These are phyloP conservation scores for Saccharomycopsis vini DNA, from an alignment of 805 yeast species.

Conservation along the genomic window DNA sequence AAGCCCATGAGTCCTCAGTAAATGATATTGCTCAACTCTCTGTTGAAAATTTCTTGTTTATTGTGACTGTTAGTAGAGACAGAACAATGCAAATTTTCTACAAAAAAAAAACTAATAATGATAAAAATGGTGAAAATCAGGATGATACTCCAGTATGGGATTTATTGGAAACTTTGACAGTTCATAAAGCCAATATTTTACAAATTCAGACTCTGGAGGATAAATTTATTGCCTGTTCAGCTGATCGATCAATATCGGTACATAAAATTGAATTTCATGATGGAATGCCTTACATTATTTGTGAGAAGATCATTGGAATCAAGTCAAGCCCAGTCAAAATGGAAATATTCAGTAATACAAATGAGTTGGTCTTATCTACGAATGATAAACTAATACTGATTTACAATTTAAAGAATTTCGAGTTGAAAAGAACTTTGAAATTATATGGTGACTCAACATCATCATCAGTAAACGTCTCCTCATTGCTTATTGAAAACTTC, in stretches of 20 bases:
- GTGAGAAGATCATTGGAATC: constrained; percentile 40
- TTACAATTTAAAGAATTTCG: constrained; percentile 30
- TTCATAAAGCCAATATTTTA: constrained; percentile 46
- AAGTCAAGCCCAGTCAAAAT: constrained; percentile 44
- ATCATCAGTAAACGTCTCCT: no score
- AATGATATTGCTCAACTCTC: constrained; percentile 36
- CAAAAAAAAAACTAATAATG: constrained; percentile 16
- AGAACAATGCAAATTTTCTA: constrained; percentile 51
- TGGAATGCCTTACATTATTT: constrained; percentile 21
- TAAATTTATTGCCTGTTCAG: constrained; percentile 44
- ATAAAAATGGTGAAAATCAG: constrained; percentile 1
- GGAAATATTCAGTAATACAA: constrained; percentile 21
- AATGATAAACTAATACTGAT: constrained; percentile 40
- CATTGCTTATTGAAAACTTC: constrained; percentile 36
- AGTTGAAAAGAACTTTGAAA: constrained; percentile 32
- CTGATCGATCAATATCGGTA: constrained; percentile 52
- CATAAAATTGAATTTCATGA: constrained; percentile 31
- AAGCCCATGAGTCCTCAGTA: constrained; percentile 45
- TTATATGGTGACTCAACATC: constrained; percentile 33
- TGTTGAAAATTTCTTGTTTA: constrained; percentile 24
- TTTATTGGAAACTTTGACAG: constrained; percentile 48
- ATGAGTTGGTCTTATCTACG: constrained; percentile 42
- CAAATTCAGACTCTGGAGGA: constrained; percentile 27
- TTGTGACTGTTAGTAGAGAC: constrained; percentile 48
- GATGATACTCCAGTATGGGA: constrained; percentile 32